Percentiles rank a stretch among this genome's conserved stretches.
These are phyloP conservation scores for Suhomyces emberorum DNA, from an alignment of 805 yeast species.

Conservation along the genomic window DNA sequence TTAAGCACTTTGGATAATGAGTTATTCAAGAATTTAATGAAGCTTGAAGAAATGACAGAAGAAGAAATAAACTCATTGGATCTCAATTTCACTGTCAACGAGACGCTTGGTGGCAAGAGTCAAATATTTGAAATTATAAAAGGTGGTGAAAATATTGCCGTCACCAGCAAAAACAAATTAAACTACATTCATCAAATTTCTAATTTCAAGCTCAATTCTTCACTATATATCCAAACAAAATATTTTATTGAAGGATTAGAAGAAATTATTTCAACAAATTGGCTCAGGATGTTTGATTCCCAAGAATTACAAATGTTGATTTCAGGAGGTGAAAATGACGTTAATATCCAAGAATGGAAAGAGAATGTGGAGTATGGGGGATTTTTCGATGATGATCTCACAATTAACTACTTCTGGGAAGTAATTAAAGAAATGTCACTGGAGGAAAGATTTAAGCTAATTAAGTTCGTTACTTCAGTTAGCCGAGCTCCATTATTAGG, in stretches of 20 bases:
- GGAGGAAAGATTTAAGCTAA: slow-evolving; percentile 59
- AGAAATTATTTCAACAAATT: slow-evolving; percentile 61
- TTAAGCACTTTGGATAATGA: slow-evolving; percentile 66
- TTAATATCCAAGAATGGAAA: slow-evolving; percentile 69
- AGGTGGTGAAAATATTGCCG: slow-evolving; percentile 58
- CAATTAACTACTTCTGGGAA: slow-evolving; percentile 69
- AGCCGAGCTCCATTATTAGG: slow-evolving; percentile 91
- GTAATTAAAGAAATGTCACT: slow-evolving; percentile 64
- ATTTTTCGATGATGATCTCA: slow-evolving; percentile 49
- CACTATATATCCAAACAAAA: slow-evolving; percentile 55
- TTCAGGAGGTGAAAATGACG: slow-evolving; percentile 67
- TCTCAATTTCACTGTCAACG: slow-evolving; percentile 63
- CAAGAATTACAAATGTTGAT: slow-evolving; percentile 74
- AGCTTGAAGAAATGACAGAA: slow-evolving; percentile 52
- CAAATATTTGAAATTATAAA: slow-evolving; percentile 53
- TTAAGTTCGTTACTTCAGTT: slow-evolving; percentile 90
- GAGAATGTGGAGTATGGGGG: slow-evolving; percentile 66
- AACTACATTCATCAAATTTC: slow-evolving; percentile 77
- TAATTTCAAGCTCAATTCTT: slow-evolving; percentile 69
- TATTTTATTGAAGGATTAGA: slow-evolving; percentile 69
- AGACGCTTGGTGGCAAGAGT: slow-evolving; percentile 35
- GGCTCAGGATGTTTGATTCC: slow-evolving; percentile 86
- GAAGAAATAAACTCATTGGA: slow-evolving; percentile 58
- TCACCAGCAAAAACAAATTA: slow-evolving; percentile 57
- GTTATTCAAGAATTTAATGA: slow-evolving; percentile 60